Conservation (phyloP, 2,329 filamentous ascomycete genomes). For the Scortechinia acanthostroma region DNA sequence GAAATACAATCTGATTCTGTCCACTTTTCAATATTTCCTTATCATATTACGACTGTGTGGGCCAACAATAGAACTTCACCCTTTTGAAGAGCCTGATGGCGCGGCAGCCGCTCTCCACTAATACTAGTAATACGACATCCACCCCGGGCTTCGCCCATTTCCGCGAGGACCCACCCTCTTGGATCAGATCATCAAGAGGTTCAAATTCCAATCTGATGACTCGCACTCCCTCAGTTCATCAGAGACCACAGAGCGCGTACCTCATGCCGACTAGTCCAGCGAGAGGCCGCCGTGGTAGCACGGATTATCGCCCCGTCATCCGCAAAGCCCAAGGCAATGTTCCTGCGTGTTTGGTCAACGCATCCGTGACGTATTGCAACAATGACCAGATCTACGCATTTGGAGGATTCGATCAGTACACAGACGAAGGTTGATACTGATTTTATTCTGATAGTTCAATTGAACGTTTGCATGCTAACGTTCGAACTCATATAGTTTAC, state of each 20-base stretch:
- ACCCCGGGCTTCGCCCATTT: neutral
- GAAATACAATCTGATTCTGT: no score
- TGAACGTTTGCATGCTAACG: neutral
- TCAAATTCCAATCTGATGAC: neutral
- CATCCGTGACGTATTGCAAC: conserved; percentile 95
- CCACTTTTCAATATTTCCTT: no score
- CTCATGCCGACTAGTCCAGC: conserved; percentile 82
- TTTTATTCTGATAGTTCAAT: conserved; percentile 4
- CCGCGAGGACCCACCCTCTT: neutral
- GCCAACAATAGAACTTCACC: no score
- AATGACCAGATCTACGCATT: conserved; percentile 98
- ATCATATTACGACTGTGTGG: no score
- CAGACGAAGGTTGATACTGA: conserved; percentile 65
- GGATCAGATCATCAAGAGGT: neutral
- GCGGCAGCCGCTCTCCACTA: no score
- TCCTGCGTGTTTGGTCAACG: conserved; percentile 92
- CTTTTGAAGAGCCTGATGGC: no score
- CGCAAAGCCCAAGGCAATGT: conserved; percentile 72
- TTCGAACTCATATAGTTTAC: conserved; percentile 53
- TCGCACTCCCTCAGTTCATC: conserved; percentile 10
- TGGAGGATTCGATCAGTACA: conserved; percentile 97
- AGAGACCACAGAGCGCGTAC: conserved; percentile 71
- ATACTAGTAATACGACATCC: no score
- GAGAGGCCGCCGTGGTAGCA: conserved; percentile 55
- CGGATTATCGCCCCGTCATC: conserved; percentile 79